Evolutionary conservation across 2,329 filamentous ascomycete genomes (phyloP), one percentile per base, ranked within the genome.

Genomic region (Fusarium sublunatum): DNA sequence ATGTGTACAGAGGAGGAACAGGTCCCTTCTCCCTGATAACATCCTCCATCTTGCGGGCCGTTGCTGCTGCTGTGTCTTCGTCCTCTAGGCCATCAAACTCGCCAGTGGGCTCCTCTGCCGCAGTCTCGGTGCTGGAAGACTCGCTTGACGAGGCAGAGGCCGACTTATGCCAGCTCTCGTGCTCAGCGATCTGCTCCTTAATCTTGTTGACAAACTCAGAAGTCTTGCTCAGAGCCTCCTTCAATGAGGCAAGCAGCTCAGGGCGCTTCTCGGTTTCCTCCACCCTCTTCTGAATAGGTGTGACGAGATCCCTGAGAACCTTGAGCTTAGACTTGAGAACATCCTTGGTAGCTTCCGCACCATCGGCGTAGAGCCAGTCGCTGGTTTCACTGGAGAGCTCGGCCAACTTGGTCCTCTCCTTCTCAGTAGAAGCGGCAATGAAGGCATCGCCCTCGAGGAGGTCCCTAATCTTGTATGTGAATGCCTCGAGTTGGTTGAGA

Each of bases 281-380:
- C 43, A 89, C 88, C 57, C 95, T 87, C 72, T 85, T 87, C 67
- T 92, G 83, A 25, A 97, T 87, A 2, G 93, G 94, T 29, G 86
- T 81, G 48, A 93, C 91, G 42, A 97, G 85, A 49, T 88, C 86
- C 73, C 92, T 89, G 45, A 99, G 86, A 40, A 85, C 86, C 75
- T 91, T 89, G 45, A 96, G 85, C 74, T 89, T 92, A 52, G 86
- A 83, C 75, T 89, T 91, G 70, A 99, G 85, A 43, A 89, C 87
- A 4, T 91, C 87, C 55, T 88, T 88, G 32, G 86, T 82, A 5
- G 95, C 93, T 44, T 93, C 88, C 13, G 85, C 83, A 53, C 94
- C 92, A 42, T 93, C 93, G 13, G 86, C 91, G 74, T 97, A 95
- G 58, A 99, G 87, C 94, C 95, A 99, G 10, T 97, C 93, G 69